Percentiles rank a stretch among this genome's conserved stretches.
Evolutionary conservation across 78 protist genomes (phyloP).

Genomic region (slime mould (Dictyostelium discoideum)): dicty_2.7 NC_007088.5:25001-25500

Average conservation of each 20-base stretch:
- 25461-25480: too few relatives aligned
- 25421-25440: too few relatives aligned
- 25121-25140: constrained; percentile 61
- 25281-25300: background rate
- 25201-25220: constrained; percentile 41
- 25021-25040: constrained; percentile 95
- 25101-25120: constrained; percentile 79
- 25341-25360: background rate
- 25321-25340: background rate
- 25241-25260: background rate
- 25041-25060: constrained; percentile 46
- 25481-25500: too few relatives aligned
- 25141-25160: constrained; percentile 36
- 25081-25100: constrained; percentile 75
- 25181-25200: constrained; percentile 24
- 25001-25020: constrained; percentile 88
- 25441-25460: too few relatives aligned
- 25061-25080: constrained; percentile 5
- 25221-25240: background rate
- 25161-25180: constrained; percentile 12
- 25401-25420: constrained; percentile 20
- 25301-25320: background rate
- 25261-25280: background rate
- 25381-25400: background rate
- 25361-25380: background rate